A percentile compares a stretch with the other conserved stretches of the same genome.
phyloP scores from a whole-genome alignment of 345 rosid genomes.

The Rubroshorea leprosula region DNA sequence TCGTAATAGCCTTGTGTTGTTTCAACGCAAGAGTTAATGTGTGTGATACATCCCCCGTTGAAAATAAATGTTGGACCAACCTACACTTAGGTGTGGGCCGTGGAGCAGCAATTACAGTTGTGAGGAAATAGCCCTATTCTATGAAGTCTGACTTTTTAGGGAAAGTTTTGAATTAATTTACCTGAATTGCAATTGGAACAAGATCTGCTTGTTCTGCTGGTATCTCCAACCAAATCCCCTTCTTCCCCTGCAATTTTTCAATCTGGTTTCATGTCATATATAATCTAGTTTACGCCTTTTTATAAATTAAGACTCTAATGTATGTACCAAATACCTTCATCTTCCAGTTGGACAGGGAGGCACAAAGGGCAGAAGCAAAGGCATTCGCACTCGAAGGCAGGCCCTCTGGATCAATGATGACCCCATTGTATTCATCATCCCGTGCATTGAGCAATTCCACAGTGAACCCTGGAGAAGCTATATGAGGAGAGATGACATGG shows the following conservation, averaged over 20 bases:
- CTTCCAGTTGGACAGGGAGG: constrained; percentile 36
- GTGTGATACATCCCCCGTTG: too few species aligned
- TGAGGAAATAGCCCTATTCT: too few species aligned
- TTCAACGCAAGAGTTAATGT: too few species aligned
- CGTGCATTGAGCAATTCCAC: constrained; percentile 33
- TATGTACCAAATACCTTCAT: too few species aligned
- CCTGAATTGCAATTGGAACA: constrained; percentile 44
- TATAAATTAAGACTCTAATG: too few species aligned
- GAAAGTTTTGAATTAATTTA: constrained; percentile 2
- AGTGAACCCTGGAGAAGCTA: constrained; percentile 19
- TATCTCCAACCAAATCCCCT: constrained; percentile 46
- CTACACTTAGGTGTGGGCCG: too few species aligned
- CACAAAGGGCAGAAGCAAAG: constrained; percentile 33
- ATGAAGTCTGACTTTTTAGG: too few species aligned
- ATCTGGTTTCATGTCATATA: too few species aligned
- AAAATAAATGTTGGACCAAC: too few species aligned
- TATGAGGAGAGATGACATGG: constrained; percentile 29
- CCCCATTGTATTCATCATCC: constrained; percentile 48
- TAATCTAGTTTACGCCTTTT: too few species aligned
- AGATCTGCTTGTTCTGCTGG: constrained; percentile 32
- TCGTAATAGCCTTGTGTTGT: too few species aligned
- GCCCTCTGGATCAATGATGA: constrained; percentile 28
- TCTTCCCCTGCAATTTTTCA: constrained; percentile 32
- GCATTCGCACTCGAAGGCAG: constrained; percentile 35
- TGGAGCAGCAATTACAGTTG: too few species aligned